These are phyloP conservation scores for Pyrus hybrid DNA, from an alignment of 331 rosid genomes.

Conservation along the genomic window DNA sequence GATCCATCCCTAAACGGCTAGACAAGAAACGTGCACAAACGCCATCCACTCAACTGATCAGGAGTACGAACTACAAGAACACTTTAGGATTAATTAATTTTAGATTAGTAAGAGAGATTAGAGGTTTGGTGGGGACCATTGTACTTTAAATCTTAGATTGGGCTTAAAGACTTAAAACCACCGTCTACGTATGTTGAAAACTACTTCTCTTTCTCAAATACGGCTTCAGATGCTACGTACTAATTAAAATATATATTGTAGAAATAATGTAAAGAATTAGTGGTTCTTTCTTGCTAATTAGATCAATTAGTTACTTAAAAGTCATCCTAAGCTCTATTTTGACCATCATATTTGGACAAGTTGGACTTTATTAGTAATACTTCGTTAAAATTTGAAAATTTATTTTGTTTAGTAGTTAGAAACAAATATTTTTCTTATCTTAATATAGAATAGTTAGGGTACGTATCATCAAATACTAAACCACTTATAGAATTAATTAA, in stretches of 20 bases:
- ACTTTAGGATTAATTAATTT: constrained; percentile 5
- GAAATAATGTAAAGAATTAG: neutral
- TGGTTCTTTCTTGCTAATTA: neutral
- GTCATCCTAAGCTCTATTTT: neutral
- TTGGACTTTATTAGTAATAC: neutral
- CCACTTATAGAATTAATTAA: neutral
- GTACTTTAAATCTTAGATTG: neutral
- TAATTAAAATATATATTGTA: no score
- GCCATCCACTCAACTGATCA: constrained; percentile 39
- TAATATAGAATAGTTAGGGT: neutral
- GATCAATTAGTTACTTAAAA: neutral
- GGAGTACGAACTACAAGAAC: constrained; percentile 20
- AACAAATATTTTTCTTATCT: neutral
- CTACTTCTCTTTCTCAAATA: neutral
- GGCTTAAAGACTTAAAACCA: no score
- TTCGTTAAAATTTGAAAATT: neutral
- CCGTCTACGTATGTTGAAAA: neutral
- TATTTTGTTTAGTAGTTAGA: neutral
- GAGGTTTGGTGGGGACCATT: constrained; percentile 6
- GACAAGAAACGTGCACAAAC: constrained; percentile 33
- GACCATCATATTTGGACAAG: neutral
- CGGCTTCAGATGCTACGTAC: no score
- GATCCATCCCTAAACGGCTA: constrained; percentile 19
- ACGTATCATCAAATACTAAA: neutral
- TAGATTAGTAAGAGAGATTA: neutral